Base-by-base conservation (phyloP, 257 asterid genomes). In the Solanum commersonii region DNA sequence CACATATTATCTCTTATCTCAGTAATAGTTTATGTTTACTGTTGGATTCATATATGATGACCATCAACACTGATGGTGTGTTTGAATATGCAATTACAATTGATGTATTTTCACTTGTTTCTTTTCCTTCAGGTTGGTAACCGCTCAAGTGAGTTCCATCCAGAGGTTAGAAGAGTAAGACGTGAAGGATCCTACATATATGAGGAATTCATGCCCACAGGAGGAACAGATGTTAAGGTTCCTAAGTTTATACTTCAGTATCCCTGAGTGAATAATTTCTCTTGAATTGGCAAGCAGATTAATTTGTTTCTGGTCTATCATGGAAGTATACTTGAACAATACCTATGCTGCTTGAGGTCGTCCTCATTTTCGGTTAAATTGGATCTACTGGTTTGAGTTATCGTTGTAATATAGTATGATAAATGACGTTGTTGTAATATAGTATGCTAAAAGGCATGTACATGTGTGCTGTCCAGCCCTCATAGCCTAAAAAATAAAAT, bases 171-270 rank as follows among this genome's bases (percentile, higher is more conserved):
- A 93, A 94, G 95, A 90, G 99, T 97, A 89, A 94, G 99, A 88
- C 99, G 99, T 78, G 99, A 96, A 93, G 99, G 99, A 85, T 97
- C 99, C 87, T 97, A 97, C 90, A 96, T 97, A 86, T 97, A 97
- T 3, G 99, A 97, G 93, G 99, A 97, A 93, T 97, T 97, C 92
- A 97, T 97, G 99, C 99, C 99, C 87, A 97, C 99, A 13, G 99
- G 99, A 40, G 99, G 99, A 91, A 97, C 99, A 74, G 99, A 96
- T 91, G 99, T 97, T 68, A 97, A 97, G 99, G 99, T 97, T 89
- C 27, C 84, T 49, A 86, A 33, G 44, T 49, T 86, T 49, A 70
- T 82, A 52, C 52, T 87, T 87, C 73, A 67, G 35, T 34, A 82
- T 71, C 84, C 2, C 37, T 29, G 70, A 25, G 9, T 81, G 84